Percentiles rank a stretch among this genome's conserved stretches.
Conservation (phyloP, 1,284 basidiomycete species). For the Ceratorhiza oryzae-sativae region DNA sequence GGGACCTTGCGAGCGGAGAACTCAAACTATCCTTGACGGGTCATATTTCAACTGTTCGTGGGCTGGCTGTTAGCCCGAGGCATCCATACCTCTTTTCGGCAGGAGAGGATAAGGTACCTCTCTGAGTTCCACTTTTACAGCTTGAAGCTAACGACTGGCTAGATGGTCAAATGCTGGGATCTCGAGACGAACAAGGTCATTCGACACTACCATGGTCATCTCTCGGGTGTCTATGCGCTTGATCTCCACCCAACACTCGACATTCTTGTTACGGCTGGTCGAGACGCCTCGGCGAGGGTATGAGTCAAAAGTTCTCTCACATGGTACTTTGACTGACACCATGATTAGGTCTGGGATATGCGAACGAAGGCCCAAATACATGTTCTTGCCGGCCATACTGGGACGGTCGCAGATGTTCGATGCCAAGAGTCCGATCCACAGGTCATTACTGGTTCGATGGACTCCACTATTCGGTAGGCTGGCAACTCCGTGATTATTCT, state of each 20-base stretch:
- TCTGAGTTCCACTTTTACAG: neutral
- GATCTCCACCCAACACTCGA: conserved; percentile 95
- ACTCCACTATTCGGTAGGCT: conserved; percentile 86
- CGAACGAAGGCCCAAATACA: conserved; percentile 96
- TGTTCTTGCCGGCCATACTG: conserved; percentile 91
- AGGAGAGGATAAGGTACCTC: conserved; percentile 91
- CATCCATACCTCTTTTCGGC: conserved; percentile 98
- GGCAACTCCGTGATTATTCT: neutral
- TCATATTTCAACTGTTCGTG: conserved; percentile 96
- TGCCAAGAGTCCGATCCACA: conserved; percentile 97
- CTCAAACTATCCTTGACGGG: conserved; percentile 95
- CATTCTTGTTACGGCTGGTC: conserved; percentile 91
- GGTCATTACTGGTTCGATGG: conserved; percentile 98
- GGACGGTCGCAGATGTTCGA: conserved; percentile 91
- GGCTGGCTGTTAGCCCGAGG: conserved; percentile 87
- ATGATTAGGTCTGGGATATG: conserved; percentile 88
- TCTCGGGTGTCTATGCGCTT: conserved; percentile 93
- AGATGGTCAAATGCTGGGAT: conserved; percentile 99
- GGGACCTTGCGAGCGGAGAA: conserved; percentile 96
- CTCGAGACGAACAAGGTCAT: conserved; percentile 99
- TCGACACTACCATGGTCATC: conserved; percentile 96
- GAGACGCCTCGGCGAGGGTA: conserved; percentile 91
- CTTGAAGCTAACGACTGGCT: conserved; percentile 18
- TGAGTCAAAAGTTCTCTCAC: conserved; percentile 31
- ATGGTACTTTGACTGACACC: neutral